These are phyloP conservation scores for Colletotrichum brevisporum DNA, from an alignment of 2,329 filamentous ascomycete species.

Conservation along the genomic window DNA sequence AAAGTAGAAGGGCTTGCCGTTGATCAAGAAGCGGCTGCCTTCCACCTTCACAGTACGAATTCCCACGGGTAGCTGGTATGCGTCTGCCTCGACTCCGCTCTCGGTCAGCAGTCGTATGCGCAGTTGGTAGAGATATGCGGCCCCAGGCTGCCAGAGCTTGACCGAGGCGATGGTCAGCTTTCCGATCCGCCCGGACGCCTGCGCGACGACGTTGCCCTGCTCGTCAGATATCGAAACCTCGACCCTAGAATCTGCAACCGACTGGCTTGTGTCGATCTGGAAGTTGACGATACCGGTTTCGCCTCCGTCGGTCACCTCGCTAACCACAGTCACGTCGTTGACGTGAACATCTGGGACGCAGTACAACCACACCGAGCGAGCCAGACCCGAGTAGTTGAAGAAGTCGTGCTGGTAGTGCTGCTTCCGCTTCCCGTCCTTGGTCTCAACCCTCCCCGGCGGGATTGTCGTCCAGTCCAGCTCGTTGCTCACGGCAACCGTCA, in stretches of 20 bases:
- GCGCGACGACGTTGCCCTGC: conserved; percentile 21
- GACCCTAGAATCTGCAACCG: neutral
- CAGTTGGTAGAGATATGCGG: conserved; percentile 47
- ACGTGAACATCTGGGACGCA: conserved; percentile 44
- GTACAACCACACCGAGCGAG: conserved; percentile 48
- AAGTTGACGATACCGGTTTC: conserved; percentile 32
- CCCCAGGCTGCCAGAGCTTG: conserved; percentile 46
- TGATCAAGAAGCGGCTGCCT: conserved; percentile 46
- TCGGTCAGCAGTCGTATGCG: conserved; percentile 21
- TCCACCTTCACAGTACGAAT: conserved; percentile 44
- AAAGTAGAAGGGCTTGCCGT: conserved; percentile 48
- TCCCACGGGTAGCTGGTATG: conserved; percentile 44
- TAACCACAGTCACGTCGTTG: conserved; percentile 45
- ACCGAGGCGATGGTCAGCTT: conserved; percentile 40
- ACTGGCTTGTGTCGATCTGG: conserved; percentile 24
- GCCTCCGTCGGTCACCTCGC: conserved; percentile 38
- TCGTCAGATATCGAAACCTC: conserved; percentile 37
- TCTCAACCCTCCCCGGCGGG: conserved; percentile 44
- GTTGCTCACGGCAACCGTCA: conserved; percentile 50
- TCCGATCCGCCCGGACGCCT: conserved; percentile 32
- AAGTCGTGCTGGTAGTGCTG: conserved; percentile 50
- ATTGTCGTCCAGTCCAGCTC: conserved; percentile 48
- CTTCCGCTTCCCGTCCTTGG: conserved; percentile 40
- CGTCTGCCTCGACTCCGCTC: conserved; percentile 37
- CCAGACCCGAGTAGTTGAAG: conserved; percentile 49